These are phyloP conservation scores for Fusarium staphyleae DNA, from an alignment of 2,329 filamentous ascomycete genomes.

Conservation along the genomic window DNA sequence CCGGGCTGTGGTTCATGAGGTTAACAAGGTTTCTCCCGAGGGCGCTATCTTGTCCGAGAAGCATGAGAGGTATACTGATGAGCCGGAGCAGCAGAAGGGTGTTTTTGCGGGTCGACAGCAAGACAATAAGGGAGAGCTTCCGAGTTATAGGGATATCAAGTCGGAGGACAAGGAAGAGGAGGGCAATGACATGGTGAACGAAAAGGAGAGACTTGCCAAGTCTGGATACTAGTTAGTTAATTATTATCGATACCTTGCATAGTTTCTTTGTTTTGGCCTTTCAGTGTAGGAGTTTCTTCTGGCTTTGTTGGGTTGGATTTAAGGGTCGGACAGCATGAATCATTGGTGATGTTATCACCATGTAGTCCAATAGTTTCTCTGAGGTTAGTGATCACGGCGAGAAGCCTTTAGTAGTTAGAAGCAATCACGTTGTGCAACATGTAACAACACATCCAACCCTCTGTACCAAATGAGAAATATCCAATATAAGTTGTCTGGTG, in stretches of 20 bases:
- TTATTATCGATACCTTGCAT: too few species aligned
- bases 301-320: too few species aligned
- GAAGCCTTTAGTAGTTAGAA: too few species aligned
- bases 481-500: too few species aligned
- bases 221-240: conserved; percentile 35
- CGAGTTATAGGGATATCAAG: conserved; percentile 24
- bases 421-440: too few species aligned
- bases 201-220: conserved; percentile 41
- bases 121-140: conserved; percentile 21
- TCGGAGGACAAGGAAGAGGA: conserved; percentile 20
- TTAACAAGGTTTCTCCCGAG: conserved; percentile 32
- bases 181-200: conserved; percentile 26
- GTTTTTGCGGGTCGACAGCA: neutral
- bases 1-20: conserved; percentile 38
- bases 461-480: too few species aligned
- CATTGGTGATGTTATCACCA: too few species aligned
- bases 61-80: conserved; percentile 30
- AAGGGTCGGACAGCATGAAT: too few species aligned
- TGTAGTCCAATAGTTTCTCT: too few species aligned
- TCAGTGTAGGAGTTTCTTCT: neutral
- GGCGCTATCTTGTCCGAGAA: conserved; percentile 43
- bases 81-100: conserved; percentile 1
- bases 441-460: too few species aligned
- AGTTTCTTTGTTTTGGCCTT: neutral
- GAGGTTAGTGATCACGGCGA: too few species aligned